Base-by-base conservation (phyloP, 352 stramenopile genomes). In the Pythium aphanidermatum region DNA sequence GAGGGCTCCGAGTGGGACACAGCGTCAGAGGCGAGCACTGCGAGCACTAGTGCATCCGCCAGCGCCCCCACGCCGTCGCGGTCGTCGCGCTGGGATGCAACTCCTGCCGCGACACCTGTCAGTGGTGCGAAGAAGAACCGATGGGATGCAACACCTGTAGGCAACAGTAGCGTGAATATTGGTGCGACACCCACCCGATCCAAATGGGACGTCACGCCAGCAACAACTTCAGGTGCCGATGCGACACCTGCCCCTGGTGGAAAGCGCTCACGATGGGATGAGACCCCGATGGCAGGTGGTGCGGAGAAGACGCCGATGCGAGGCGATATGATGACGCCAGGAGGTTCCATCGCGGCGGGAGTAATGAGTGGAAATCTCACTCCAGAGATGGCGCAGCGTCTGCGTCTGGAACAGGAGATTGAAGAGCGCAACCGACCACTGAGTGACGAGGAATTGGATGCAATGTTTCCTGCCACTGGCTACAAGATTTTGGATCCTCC, bases 401-500 rank as follows among this genome's bases (percentile, higher is more conserved):
- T 98, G 55, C 82, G 90, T 10, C 96, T 95, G 62, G 95, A 99
- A 70, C 76, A 81, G 20, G 96, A 99, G 76, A 97, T 98, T 68
- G 92, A 98, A 51, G 93, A 97, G 38, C 76, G 96, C 11, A 99
- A 99, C 60, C 82, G 94, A 12, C 94, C 93, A 10, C 77, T 98
- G 55, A 92, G 74, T 2, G 94, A 99, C 60, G 93, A 97, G 27
- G 96, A 98, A 24, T 78, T 99, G 9, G 96, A 99, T 64, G 85
- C 86, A 11, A 94, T 99, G 65, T 96, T 99, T 44, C 96, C 97
- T 13, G 72, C 69, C 2, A 95, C 91, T 13, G 89, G 90, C 12
- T 99, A 99, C 64, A 91, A 90, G 46, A 93, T 99, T 36, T 59
- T 99, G 36, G 84, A 96, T 30, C 95, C 95, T 17, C 97, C 97